phyloP scores from a whole-genome alignment of 495 filamentous ascomycete genomes.

The Aspergillus baeticus region DNA sequence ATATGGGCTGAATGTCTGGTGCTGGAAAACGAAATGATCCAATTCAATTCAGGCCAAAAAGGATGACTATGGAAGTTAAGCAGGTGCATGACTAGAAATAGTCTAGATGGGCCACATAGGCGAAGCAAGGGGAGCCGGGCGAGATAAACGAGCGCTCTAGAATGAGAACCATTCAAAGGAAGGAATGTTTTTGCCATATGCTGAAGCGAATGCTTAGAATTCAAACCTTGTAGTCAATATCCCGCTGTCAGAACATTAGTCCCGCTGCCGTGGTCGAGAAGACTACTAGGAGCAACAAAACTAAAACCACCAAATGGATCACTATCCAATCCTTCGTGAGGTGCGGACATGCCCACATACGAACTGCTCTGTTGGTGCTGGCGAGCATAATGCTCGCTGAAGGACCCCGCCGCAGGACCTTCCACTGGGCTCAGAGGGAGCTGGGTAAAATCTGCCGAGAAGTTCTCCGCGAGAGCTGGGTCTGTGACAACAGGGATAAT shows the following conservation, averaged over 20 bases:
- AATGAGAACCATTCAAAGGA: background rate
- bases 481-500: slow-evolving; percentile 92
- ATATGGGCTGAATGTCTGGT: no score
- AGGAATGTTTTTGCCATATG: background rate
- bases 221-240: slow-evolving; percentile 21
- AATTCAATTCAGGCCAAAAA: no score
- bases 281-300: slow-evolving; percentile 84
- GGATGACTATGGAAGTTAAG: no score
- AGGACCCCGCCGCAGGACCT: slow-evolving; percentile 22
- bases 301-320: slow-evolving; percentile 94
- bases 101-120: no score
- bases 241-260: slow-evolving; percentile 29
- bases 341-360: slow-evolving; percentile 11
- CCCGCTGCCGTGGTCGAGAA: slow-evolving; percentile 62
- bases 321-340: slow-evolving; percentile 17
- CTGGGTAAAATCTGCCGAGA: slow-evolving; percentile 82
- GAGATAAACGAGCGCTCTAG: background rate
- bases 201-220: background rate
- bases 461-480: slow-evolving; percentile 94
- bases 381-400: slow-evolving; percentile 34
- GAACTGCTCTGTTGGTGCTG: slow-evolving; percentile 3
- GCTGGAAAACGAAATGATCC: no score
- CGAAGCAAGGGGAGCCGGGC: no score
- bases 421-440: slow-evolving; percentile 74
- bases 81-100: no score